Conservation (phyloP, 306 rosid genomes). For the Medicago lupulina region DNA sequence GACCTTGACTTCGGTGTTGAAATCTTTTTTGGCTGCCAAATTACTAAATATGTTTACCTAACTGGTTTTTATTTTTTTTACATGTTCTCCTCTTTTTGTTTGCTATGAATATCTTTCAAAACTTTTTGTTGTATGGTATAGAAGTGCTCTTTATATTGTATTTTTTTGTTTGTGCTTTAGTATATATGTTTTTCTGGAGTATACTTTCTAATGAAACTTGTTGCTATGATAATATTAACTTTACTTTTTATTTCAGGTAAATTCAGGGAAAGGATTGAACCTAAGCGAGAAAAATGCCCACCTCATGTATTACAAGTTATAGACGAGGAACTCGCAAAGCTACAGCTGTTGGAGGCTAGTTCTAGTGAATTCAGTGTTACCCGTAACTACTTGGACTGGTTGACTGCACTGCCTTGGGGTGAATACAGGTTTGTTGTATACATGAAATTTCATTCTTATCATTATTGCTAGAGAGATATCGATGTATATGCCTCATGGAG, state of each 20-base stretch:
- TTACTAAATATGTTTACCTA: conserved; percentile 24
- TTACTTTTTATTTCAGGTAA: conserved; percentile 63
- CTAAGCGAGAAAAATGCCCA: conserved; percentile 90
- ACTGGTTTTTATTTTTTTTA: neutral
- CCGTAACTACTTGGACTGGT: conserved; percentile 98
- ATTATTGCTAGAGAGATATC: conserved; percentile 21
- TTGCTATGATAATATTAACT: conserved; percentile 34
- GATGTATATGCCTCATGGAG: conserved; percentile 2
- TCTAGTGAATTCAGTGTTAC: conserved; percentile 98
- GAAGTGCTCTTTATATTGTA: conserved; percentile 19
- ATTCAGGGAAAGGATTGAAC: conserved; percentile 95
- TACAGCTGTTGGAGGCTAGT: conserved; percentile 94
- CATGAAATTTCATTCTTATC: conserved; percentile 28
- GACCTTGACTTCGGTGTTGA: conserved; percentile 25
- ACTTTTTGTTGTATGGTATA: conserved; percentile 4
- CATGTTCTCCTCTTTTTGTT: conserved; percentile 3
- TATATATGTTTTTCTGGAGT: conserved; percentile 32
- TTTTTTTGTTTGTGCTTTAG: conserved; percentile 5
- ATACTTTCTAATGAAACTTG: conserved; percentile 21
- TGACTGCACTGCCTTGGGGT: conserved; percentile 98
- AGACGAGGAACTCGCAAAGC: conserved; percentile 93
- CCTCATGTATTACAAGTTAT: conserved; percentile 94
- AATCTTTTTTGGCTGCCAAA: conserved; percentile 31
- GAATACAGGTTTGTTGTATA: conserved; percentile 76
- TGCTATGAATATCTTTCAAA: neutral